phyloP scores from a whole-genome alignment of 2,329 filamentous ascomycete genomes.

The Monosporascus sp. region DNA sequence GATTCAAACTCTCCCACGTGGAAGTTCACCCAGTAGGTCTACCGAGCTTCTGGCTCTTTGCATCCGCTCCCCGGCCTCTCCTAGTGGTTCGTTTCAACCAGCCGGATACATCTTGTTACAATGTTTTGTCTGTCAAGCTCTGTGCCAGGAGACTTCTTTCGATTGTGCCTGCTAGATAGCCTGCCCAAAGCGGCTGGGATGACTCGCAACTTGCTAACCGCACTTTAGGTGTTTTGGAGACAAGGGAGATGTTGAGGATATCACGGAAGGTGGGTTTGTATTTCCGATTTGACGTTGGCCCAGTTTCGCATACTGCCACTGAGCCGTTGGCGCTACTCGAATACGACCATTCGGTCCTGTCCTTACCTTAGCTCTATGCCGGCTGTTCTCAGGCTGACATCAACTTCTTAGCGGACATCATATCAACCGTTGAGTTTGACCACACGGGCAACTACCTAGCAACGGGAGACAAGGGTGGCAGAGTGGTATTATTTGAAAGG shows the following conservation, averaged over 20 bases:
- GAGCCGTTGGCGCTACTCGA: background rate
- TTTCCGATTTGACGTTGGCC: background rate
- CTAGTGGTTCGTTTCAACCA: background rate
- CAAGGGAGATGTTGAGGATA: constrained; percentile 98
- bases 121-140: no score
- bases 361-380: background rate
- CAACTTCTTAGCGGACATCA: constrained; percentile 66
- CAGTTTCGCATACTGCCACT: background rate
- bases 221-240: constrained; percentile 86
- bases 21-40: constrained; percentile 96
- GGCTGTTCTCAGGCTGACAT: constrained; percentile 14
- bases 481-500: constrained; percentile 81
- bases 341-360: background rate
- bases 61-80: constrained; percentile 12
- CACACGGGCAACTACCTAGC: constrained; percentile 86
- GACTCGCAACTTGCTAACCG: background rate
- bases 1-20: constrained; percentile 92
- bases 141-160: no score
- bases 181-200: background rate
- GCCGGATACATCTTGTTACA: background rate
- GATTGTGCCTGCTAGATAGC: no score
- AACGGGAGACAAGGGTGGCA: constrained; percentile 83
- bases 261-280: constrained; percentile 73
- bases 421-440: constrained; percentile 86
- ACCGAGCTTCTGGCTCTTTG: constrained; percentile 19